Base-by-base conservation (phyloP, 306 rosid species). In the Cucurbita argyrosperma region DNA sequence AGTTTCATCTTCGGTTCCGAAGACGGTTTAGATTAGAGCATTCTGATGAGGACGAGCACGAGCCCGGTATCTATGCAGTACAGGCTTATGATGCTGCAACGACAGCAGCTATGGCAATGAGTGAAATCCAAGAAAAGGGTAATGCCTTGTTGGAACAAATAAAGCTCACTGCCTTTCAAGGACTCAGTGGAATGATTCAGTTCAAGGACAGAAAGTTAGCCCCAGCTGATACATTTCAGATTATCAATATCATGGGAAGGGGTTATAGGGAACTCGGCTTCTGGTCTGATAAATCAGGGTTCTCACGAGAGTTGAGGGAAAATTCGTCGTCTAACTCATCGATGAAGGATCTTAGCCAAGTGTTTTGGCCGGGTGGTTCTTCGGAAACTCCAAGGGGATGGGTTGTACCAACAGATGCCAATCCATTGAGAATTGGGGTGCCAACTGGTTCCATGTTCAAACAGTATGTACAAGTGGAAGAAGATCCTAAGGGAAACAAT, bases 351-450 rank as follows among this genome's bases (percentile, higher is more conserved):
- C 59, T 83, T 11, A 84, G 82, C 53, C 78, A 56, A 75, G 81
- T 87, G 12, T 18, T 79, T 51, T 84, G 85, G 88, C 90, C 88
- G 3, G 90, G 85, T 18, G 76, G 81, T 40, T 74, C 84, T 75
- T 38, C 57, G 74, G 12, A 8, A 10, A 74, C 67, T 74, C 86
- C 90, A 76, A 86, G 63, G 74, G 89, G 85, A 57, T 81, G 87
- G 90, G 47, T 37, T 38, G 51, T 26, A 19, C 39, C 76, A 18
- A 59, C 79, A 42, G 18, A 54, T 9, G 60, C 69, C 61, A 80
- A 72, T 1, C 70, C 70, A 8, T 72, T 87, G 59, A 84, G 70
- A 70, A 73, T 84, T 77, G 90, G 85, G 1, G 88, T 82, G 52
- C 90, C 88, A 0, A 46, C 46, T 43, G 7, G 51, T 71, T 12